Evolutionary conservation across 2,329 filamentous ascomycete genomes (phyloP).

Genomic region (Colletotrichum agaves): DNA sequence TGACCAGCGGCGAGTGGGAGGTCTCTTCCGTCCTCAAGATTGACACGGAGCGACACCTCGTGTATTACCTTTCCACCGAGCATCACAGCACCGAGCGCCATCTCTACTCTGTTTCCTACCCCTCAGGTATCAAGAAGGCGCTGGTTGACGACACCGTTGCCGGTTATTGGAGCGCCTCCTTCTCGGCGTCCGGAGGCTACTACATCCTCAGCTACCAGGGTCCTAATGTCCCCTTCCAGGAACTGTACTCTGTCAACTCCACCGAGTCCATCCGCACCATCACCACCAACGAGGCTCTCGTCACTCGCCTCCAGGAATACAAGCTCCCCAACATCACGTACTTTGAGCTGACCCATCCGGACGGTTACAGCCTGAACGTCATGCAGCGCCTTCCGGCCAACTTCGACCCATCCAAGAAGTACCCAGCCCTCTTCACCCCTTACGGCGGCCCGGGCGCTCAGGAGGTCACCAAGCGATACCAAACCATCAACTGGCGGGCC

Average conservation of each 20-base stretch:
- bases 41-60: conserved; percentile 62
- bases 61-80: conserved; percentile 75
- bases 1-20: conserved; percentile 76
- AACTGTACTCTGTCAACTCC: conserved; percentile 69
- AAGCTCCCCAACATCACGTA: conserved; percentile 73
- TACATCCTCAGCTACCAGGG: conserved; percentile 74
- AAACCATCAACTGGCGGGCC: conserved; percentile 65
- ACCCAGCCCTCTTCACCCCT: conserved; percentile 73
- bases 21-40: conserved; percentile 69
- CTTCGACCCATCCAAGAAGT: conserved; percentile 71
- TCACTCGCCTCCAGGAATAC: conserved; percentile 66
- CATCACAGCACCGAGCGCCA: conserved; percentile 75
- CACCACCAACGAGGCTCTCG: conserved; percentile 68
- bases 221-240: conserved; percentile 76
- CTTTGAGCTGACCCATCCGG: conserved; percentile 70
- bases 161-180: conserved; percentile 72
- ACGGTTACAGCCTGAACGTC: conserved; percentile 71
- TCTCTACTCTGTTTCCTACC: conserved; percentile 72
- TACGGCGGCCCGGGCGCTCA: conserved; percentile 76
- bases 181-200: conserved; percentile 70
- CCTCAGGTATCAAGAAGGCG: conserved; percentile 62
- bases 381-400: conserved; percentile 73
- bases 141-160: conserved; percentile 70
- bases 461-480: conserved; percentile 67
- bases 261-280: conserved; percentile 66